A percentile compares a stretch with the other conserved stretches of the same genome.
phyloP scores from a whole-genome alignment of 306 rosid species.

The Vigna reflexopilosa region DNA sequence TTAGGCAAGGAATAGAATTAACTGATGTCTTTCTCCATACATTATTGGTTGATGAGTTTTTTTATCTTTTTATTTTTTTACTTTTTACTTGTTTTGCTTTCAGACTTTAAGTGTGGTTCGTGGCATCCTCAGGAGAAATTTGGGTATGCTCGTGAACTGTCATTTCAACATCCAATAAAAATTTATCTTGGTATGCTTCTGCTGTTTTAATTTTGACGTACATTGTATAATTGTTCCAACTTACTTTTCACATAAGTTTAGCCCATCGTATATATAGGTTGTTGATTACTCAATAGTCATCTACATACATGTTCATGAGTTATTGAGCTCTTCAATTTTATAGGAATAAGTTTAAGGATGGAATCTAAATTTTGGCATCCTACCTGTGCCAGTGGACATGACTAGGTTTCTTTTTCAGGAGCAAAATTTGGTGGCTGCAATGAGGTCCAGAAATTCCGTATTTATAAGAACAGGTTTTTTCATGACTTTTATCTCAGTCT shows the following conservation, averaged over 20 bases:
- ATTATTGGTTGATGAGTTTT: slow-evolving; percentile 24
- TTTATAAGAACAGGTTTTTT: slow-evolving; percentile 78
- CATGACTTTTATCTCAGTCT: slow-evolving; percentile 24
- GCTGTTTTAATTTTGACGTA: slow-evolving; percentile 27
- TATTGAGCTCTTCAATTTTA: background rate
- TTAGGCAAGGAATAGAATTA: slow-evolving; percentile 29
- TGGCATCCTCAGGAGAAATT: slow-evolving; percentile 75
- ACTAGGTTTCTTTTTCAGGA: slow-evolving; percentile 61
- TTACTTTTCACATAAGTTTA: background rate
- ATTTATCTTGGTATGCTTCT: slow-evolving; percentile 79
- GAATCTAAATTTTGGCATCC: slow-evolving; percentile 19
- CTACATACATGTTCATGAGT: background rate
- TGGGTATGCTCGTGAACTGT: slow-evolving; percentile 81
- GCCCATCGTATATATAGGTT: slow-evolving; percentile 24
- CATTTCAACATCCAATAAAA: slow-evolving; percentile 96
- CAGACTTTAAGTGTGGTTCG: slow-evolving; percentile 73
- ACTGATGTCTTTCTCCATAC: slow-evolving; percentile 22
- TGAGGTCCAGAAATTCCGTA: slow-evolving; percentile 79
- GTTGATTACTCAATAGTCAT: slow-evolving; percentile 8
- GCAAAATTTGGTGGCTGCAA: slow-evolving; percentile 85
- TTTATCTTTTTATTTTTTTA: background rate
- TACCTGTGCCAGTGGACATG: slow-evolving; percentile 18
- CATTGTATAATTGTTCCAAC: slow-evolving; percentile 23
- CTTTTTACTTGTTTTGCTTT: slow-evolving; percentile 29
- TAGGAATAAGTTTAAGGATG: slow-evolving; percentile 13